Base-by-base conservation (phyloP, 83 land plant species). In the Isoetes engelmannii region DNA sequence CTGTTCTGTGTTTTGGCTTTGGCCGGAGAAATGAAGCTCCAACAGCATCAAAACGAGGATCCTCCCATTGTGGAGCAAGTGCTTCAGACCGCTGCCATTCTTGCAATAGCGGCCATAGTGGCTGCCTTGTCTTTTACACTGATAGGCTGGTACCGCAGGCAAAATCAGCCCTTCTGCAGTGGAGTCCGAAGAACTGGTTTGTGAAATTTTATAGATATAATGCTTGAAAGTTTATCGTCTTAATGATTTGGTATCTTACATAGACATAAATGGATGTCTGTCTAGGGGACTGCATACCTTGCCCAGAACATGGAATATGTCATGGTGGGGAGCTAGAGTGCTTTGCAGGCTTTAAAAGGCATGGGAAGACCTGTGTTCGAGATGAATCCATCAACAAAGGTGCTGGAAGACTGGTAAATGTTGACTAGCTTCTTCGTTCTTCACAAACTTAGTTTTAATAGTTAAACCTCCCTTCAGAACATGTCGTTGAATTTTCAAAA, bases 221-320 rank as follows among this genome's bases (percentile, higher is more conserved):
- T 21, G 13, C 12, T 15, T 19, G 17, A 15, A 61, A 61, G 1
- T 17, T 21, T 20, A 61, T 1, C 1, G 21, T 61, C 12, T 21
- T 15, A 1, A 21, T 61, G 17, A 12, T 10, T 17, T 61, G 2
- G 55, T 13, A 13, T 15, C 21, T 61, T 13, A 61, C 37, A 28
- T 28, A 28, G 37, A 28, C 37, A 28, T 28, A 28, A 28, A 2
- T 28, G 0, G 37, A 28, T 28, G 37, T 28, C 37, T 28, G 15
- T 10, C 1, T 41, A 69, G 71, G 44, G 42, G 37, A 53, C 6
- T 69, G 71, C 56, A 5, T 55, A 5, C 71, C 71, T 48, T 69
- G 71, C 44, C 71, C 71, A 10, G 71, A 54, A 41, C 56, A 69
- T 69, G 71, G 64, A 41, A 55, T 50, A 48, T 69, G 71, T 45